These are phyloP conservation scores for Chenopodium album DNA, from an alignment of 148 eudicot genomes.

Conservation along the genomic window DNA sequence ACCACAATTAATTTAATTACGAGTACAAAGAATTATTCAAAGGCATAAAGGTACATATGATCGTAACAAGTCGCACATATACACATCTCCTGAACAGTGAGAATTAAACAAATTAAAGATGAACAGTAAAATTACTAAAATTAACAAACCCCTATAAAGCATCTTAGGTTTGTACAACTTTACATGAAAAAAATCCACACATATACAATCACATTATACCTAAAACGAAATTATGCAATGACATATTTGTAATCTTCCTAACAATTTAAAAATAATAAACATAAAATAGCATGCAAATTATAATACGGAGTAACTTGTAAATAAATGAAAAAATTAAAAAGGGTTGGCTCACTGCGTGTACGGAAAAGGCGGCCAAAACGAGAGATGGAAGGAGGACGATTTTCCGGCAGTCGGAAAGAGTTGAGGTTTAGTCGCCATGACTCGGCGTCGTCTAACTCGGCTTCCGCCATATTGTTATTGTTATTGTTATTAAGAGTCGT, in stretches of 20 bases:
- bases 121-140: no score
- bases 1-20: not conserved
- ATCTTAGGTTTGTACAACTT: not conserved
- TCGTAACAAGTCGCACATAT: no score
- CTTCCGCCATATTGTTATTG: not conserved
- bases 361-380: slow-evolving; percentile 14
- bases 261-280: not conserved
- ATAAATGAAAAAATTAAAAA: not conserved
- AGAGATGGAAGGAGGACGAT: slow-evolving; percentile 14
- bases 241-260: no score
- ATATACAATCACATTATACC: not conserved
- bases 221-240: no score
- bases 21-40: not conserved
- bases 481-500: not conserved
- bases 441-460: slow-evolving; percentile 12
- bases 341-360: slow-evolving; percentile 4
- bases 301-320: not conserved
- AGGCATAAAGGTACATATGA: not conserved
- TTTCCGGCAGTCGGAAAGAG: slow-evolving; percentile 24
- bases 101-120: not conserved
- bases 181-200: not conserved
- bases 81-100: not conserved
- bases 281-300: not conserved
- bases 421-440: slow-evolving; percentile 38
- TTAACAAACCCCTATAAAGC: no score